Conservation (phyloP, 305 asterid species). For the Solanum hybrid region DNA sequence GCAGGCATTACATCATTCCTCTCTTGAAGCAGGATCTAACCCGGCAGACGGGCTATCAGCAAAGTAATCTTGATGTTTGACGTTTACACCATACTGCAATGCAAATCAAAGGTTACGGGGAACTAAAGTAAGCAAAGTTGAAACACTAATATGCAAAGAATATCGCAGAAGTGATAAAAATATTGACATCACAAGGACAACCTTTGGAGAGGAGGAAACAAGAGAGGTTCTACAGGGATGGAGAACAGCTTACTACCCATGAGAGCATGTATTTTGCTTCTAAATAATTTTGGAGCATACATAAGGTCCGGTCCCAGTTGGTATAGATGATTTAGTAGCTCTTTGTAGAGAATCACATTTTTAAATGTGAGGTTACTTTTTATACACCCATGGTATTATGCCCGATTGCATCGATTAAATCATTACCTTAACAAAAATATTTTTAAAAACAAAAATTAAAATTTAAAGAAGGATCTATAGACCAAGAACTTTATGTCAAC, state of each 20-base stretch:
- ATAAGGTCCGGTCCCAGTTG: not conserved
- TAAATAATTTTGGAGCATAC: not conserved
- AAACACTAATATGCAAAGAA: not conserved
- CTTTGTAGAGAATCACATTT: not conserved
- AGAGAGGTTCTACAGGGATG: not conserved
- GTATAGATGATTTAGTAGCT: not conserved
- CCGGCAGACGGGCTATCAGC: constrained; percentile 91
- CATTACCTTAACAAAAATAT: not conserved
- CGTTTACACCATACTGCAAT: constrained; percentile 84
- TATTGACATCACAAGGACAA: not conserved
- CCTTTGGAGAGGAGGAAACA: not conserved
- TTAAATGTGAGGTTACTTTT: not conserved
- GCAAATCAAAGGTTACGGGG: not conserved
- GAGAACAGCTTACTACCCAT: not conserved
- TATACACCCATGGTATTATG: not conserved
- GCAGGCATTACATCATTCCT: constrained; percentile 32
- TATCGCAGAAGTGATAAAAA: not conserved
- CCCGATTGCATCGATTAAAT: not conserved
- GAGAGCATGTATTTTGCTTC: not conserved
- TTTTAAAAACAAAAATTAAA: not conserved
- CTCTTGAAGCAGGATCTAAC: constrained; percentile 62
- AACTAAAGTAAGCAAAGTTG: not conserved
- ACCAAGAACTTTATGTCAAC: not conserved
- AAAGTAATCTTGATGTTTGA: constrained; percentile 85
- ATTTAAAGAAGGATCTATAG: not conserved